phyloP scores from a whole-genome alignment of 1,139 yeast species.

The Debaryomyces sp. region DNA sequence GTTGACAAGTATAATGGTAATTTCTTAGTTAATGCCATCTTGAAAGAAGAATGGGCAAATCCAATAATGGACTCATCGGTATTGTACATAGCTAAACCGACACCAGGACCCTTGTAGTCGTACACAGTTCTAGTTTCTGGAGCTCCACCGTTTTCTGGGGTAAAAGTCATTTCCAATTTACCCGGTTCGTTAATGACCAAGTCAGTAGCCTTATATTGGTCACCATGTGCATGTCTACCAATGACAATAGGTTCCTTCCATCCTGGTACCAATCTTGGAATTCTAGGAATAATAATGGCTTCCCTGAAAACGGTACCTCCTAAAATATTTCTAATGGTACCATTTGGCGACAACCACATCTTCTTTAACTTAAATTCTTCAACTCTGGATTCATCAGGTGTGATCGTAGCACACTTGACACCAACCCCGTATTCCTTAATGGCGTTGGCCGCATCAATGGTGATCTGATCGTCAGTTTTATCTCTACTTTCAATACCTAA shows the following conservation, averaged over 20 bases:
- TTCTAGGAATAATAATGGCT: conserved; percentile 74
- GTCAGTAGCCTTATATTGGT: conserved; percentile 82
- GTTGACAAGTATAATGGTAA: conserved; percentile 73
- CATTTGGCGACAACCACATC: conserved; percentile 88
- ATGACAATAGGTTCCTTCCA: conserved; percentile 85
- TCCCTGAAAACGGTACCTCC: conserved; percentile 88
- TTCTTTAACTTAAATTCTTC: conserved; percentile 72
- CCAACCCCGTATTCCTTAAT: conserved; percentile 79
- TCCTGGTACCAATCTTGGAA: conserved; percentile 74
- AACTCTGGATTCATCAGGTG: conserved; percentile 84
- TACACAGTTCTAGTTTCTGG: conserved; percentile 54
- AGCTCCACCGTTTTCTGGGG: conserved; percentile 62
- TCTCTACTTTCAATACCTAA: conserved; percentile 73
- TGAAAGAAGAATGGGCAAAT: conserved; percentile 79
- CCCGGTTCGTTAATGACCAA: conserved; percentile 71
- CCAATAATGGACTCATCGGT: conserved; percentile 79
- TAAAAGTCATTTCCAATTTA: conserved; percentile 63
- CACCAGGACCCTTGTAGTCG: conserved; percentile 67
- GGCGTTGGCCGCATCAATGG: conserved; percentile 76
- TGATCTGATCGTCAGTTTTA: conserved; percentile 70
- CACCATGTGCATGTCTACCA: conserved; percentile 88
- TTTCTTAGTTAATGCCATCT: conserved; percentile 67
- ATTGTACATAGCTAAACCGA: conserved; percentile 81
- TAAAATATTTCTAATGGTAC: conserved; percentile 78
- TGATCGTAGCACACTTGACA: conserved; percentile 83